Percentiles rank a stretch among this genome's conserved stretches.
Conservation (phyloP, 2,329 filamentous ascomycete genomes). For the Emergomyces orientalis region DNA sequence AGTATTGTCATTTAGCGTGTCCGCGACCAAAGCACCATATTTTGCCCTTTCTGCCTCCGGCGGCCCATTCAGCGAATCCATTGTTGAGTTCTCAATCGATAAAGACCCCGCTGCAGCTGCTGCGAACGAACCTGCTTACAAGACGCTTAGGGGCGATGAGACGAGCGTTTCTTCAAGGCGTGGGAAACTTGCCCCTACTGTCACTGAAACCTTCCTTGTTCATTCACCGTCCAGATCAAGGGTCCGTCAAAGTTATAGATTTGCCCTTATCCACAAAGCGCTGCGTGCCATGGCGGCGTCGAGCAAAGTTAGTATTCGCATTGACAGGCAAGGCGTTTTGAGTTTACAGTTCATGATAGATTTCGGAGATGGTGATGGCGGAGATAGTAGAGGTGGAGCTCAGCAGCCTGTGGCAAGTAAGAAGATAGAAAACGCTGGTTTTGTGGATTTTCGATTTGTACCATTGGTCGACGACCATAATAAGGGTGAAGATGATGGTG, state of each 20-base stretch:
- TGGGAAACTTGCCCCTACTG: constrained; percentile 33
- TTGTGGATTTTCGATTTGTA: constrained; percentile 42
- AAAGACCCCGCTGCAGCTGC: constrained; percentile 23
- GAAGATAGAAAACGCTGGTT: constrained; percentile 29
- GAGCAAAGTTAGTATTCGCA: constrained; percentile 82
- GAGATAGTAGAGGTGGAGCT: constrained; percentile 18
- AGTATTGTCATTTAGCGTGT: constrained; percentile 59
- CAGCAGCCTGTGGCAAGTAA: constrained; percentile 16
- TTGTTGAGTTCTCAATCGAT: constrained; percentile 51
- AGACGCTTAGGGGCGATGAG: constrained; percentile 28
- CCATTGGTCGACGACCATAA: constrained; percentile 37
- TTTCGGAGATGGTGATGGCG: constrained; percentile 50
- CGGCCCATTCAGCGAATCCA: constrained; percentile 49
- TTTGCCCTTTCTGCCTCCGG: constrained; percentile 63
- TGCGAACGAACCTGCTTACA: constrained; percentile 22
- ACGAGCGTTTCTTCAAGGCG: constrained; percentile 24
- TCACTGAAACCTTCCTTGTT: constrained; percentile 45
- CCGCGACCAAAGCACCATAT: constrained; percentile 52
- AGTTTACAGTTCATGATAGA: constrained; percentile 97
- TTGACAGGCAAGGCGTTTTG: constrained; percentile 80
- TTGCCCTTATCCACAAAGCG: constrained; percentile 74
- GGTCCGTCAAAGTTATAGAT: constrained; percentile 74
- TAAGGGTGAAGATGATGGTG: constrained; percentile 19
- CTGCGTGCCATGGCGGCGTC: constrained; percentile 87
- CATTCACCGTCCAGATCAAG: constrained; percentile 50